Percentiles rank a stretch among this genome's conserved stretches.
phyloP scores from a whole-genome alignment of 805 yeast species.

The Metahyphopichia silvanorum region DNA sequence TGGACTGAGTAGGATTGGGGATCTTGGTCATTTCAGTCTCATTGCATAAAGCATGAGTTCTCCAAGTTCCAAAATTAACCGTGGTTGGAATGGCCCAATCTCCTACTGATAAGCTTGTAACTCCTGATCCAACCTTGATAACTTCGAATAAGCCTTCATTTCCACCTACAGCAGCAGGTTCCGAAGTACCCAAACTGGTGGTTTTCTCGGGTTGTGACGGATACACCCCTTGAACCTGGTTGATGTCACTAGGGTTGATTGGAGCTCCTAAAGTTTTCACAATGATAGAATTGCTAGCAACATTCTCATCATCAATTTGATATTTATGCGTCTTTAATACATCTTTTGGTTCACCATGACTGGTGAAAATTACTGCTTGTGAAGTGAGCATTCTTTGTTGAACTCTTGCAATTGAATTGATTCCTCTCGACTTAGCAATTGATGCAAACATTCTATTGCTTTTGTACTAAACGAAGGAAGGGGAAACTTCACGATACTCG shows the following conservation, averaged over 20 bases:
- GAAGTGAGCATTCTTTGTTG: slow-evolving; percentile 44
- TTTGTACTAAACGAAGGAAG: too few relatives aligned
- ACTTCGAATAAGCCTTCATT: slow-evolving; percentile 91
- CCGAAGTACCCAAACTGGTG: slow-evolving; percentile 50
- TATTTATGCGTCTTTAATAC: slow-evolving; percentile 52
- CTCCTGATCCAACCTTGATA: slow-evolving; percentile 62
- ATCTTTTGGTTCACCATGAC: slow-evolving; percentile 65
- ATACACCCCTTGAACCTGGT: slow-evolving; percentile 45
- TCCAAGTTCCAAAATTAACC: slow-evolving; percentile 92
- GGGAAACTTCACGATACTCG: too few relatives aligned
- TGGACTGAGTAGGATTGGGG: slow-evolving; percentile 49
- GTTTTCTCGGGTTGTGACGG: slow-evolving; percentile 49
- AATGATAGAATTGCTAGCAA: slow-evolving; percentile 30
- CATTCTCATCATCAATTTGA: slow-evolving; percentile 44
- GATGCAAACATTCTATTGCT: too few relatives aligned
- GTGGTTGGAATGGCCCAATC: slow-evolving; percentile 85
- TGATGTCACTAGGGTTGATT: slow-evolving; percentile 43
- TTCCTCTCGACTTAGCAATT: too few relatives aligned
- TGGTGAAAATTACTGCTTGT: slow-evolving; percentile 63
- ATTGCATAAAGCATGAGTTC: slow-evolving; percentile 63
- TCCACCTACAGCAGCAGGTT: slow-evolving; percentile 82
- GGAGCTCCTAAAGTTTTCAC: slow-evolving; percentile 41
- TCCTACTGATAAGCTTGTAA: slow-evolving; percentile 50
- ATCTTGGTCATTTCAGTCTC: slow-evolving; percentile 55
- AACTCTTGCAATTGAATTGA: too few relatives aligned